These are phyloP conservation scores for Vitis hybrid DNA, from an alignment of 177 flowering plant genomes.

Conservation along the genomic window DNA sequence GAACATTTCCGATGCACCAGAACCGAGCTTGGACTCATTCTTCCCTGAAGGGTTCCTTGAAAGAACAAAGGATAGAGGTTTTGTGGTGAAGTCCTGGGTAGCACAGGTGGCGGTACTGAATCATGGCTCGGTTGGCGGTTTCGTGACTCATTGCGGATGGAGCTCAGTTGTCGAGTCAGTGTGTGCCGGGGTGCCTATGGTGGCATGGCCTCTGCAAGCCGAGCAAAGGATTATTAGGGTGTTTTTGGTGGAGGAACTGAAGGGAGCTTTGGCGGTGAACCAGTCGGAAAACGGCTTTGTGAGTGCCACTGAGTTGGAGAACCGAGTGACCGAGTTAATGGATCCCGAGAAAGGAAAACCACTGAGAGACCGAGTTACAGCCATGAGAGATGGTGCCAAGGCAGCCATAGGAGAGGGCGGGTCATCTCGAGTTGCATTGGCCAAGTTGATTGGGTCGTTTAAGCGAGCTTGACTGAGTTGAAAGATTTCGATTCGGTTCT, in stretches of 20 bases:
- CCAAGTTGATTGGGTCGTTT: no score
- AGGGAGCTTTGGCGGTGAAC: constrained; percentile 8
- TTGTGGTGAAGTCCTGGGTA: not conserved
- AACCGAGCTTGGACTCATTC: not conserved
- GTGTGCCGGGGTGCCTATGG: constrained; percentile 10
- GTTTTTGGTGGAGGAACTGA: constrained; percentile 13
- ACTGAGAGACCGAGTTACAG: not conserved
- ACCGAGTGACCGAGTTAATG: constrained; percentile 20
- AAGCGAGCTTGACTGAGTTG: no score
- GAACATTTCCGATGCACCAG: not conserved
- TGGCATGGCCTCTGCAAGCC: constrained; percentile 17
- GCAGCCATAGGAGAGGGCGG: no score
- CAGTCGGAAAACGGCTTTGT: constrained; percentile 8
- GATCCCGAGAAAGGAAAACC: constrained; percentile 12
- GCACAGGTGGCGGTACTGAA: no score
- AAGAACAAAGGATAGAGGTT: not conserved
- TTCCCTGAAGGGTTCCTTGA: not conserved
- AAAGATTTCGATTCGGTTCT: no score
- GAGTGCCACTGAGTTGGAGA: constrained; percentile 15
- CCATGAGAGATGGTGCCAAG: constrained; percentile 3
- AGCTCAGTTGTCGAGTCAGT: constrained; percentile 4
- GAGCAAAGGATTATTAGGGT: constrained; percentile 12
- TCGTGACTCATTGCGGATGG: no score
- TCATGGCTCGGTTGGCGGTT: no score
- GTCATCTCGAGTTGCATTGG: no score